Base-by-base conservation (phyloP, 495 filamentous ascomycete species). In the Annulohypoxylon nitens region DNA sequence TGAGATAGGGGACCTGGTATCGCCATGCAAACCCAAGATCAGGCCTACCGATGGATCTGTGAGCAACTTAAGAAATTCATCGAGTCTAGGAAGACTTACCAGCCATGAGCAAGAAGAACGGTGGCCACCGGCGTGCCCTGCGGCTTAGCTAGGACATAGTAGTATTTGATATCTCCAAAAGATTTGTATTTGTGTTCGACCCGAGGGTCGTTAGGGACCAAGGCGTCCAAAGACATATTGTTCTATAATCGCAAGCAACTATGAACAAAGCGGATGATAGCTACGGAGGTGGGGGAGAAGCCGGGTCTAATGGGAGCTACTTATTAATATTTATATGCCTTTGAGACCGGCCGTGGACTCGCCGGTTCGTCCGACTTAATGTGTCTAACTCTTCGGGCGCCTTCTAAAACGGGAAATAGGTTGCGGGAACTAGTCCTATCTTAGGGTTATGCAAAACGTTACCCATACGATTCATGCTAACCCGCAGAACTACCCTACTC, bases 1-100 rank as follows among this genome's bases (percentile, higher is more conserved):
- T 70, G n/a, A 97, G 83, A 79, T 88, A 82, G 7, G 93, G 93
- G 76, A 98, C 93, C 79, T 97, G 92, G 80, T 91, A 89, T 61
- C 94, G 89, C 93, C 93, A 95, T 79, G 86, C 90, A 75, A 91
- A 85, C 18, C 87, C 88, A 26, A 92, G 71, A 78, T 95, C 92
- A 1, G 80, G 92, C 89, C 77, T 79, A 26, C 14, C 7, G 64
- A 58, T 3, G 45, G 77, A 84, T 93, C 64, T 89, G 89, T 63
- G 1, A 74, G 64, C 59, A 57, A 60, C 12, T 14, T 12, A 11
- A 11, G 33, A 48, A 26, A 12, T 16, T 23, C 16, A 25, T 43
- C 3, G n/a, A 7, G 41, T 57, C 8, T 1, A 33, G 36, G 43
- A 14, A 48, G 36, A 55, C 82, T 67, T 72, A 91, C 89, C 79